A percentile compares a stretch with the other conserved stretches of the same genome.
phyloP scores from a whole-genome alignment of 2,329 filamentous ascomycete species.

The Venturia effusa region DNA sequence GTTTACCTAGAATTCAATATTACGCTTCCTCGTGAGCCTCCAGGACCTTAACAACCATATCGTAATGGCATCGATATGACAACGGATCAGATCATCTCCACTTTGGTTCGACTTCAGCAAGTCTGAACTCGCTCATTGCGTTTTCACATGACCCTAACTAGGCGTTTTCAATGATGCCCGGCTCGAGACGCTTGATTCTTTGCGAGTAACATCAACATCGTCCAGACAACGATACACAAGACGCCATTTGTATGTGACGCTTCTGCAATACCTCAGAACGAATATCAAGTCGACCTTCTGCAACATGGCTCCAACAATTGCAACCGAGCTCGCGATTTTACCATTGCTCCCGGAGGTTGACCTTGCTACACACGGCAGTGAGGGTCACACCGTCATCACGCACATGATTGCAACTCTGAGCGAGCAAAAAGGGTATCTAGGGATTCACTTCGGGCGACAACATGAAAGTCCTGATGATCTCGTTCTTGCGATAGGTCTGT shows the following conservation, averaged over 20 bases:
- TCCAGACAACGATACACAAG: neutral
- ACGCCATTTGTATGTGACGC: neutral
- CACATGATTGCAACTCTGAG: slow-evolving; percentile 24
- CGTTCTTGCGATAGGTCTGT: slow-evolving; percentile 31
- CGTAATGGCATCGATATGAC: too few relatives aligned
- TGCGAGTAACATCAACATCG: neutral
- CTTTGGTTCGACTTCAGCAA: too few relatives aligned
- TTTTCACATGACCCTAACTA: too few relatives aligned
- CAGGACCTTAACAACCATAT: too few relatives aligned
- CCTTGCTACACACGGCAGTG: slow-evolving; percentile 20
- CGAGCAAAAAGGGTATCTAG: slow-evolving; percentile 26
- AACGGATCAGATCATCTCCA: too few relatives aligned
- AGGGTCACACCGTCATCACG: slow-evolving; percentile 22
- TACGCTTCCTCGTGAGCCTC: too few relatives aligned
- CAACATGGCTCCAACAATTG: neutral
- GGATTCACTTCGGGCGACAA: slow-evolving; percentile 26
- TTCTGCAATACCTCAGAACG: neutral
- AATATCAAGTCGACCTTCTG: neutral
- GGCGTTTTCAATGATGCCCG: neutral
- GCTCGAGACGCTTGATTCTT: neutral
- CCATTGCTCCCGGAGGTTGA: slow-evolving; percentile 18
- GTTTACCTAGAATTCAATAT: too few relatives aligned
- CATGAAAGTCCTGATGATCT: slow-evolving; percentile 29
- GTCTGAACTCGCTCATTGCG: too few relatives aligned
- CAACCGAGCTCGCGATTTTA: slow-evolving; percentile 2